Percentiles rank a stretch among this genome's conserved stretches.
phyloP scores from a whole-genome alignment of 2,329 filamentous ascomycete species.

The Fusarium brevicatenulatum region DNA sequence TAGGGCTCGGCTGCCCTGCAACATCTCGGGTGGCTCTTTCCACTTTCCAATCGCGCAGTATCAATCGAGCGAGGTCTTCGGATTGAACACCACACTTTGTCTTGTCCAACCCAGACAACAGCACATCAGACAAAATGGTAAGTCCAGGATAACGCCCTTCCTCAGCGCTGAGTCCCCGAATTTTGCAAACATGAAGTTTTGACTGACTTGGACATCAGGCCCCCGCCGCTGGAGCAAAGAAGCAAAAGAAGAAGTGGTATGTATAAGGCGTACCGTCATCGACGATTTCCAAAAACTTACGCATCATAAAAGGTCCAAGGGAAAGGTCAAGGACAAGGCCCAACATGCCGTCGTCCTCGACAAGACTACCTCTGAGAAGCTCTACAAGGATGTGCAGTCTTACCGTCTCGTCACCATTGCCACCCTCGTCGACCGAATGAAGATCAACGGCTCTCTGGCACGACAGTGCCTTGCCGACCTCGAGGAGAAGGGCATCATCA shows the following conservation, averaged over 20 bases:
- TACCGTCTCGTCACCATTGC: constrained; percentile 99
- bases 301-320: constrained; percentile 51
- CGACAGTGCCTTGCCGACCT: constrained; percentile 89
- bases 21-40: constrained; percentile 47
- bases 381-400: constrained; percentile 99
- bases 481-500: constrained; percentile 98
- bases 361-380: constrained; percentile 96
- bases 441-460: constrained; percentile 99
- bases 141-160: constrained; percentile 35
- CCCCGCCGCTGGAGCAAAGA: constrained; percentile 60
- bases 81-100: constrained; percentile 45
- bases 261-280: constrained; percentile 31
- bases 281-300: constrained; percentile 32
- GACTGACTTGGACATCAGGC: constrained; percentile 48
- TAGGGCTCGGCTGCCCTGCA: constrained; percentile 40
- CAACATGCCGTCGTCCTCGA: constrained; percentile 99
- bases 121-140: constrained; percentile 59
- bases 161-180: not conserved
- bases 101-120: constrained; percentile 52
- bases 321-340: constrained; percentile 99
- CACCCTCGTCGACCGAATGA: constrained; percentile 98
- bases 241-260: constrained; percentile 64
- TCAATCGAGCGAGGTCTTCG: constrained; percentile 19
- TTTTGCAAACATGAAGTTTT: constrained; percentile 23
- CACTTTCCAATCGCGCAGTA: constrained; percentile 14